A percentile compares a stretch with the other conserved stretches of the same genome.
Conservation (phyloP, 2,329 filamentous ascomycete species). For the Ascosphaera apis region DNA sequence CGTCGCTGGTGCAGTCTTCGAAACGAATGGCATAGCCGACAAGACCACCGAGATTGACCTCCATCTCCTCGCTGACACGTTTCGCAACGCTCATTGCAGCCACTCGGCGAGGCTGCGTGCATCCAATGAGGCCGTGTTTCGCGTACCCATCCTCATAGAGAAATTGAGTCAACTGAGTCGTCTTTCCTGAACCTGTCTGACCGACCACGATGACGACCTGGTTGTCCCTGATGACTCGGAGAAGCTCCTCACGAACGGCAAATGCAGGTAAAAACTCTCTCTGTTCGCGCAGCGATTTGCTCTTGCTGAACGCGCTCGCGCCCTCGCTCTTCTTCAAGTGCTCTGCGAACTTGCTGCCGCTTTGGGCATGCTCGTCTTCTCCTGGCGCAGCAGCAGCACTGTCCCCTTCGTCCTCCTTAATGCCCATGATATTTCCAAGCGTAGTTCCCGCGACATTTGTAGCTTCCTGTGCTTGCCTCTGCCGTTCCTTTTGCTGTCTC, state of each 20-base stretch:
- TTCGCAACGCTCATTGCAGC: conserved; percentile 98
- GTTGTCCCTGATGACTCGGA: conserved; percentile 84
- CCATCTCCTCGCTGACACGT: conserved; percentile 96
- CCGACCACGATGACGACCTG: conserved; percentile 94
- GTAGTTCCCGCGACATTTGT: conserved; percentile 83
- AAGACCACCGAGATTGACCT: conserved; percentile 61
- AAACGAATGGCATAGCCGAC: conserved; percentile 97
- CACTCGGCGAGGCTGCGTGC: conserved; percentile 86
- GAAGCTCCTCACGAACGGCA: conserved; percentile 77
- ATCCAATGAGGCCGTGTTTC: conserved; percentile 72
- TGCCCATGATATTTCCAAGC: conserved; percentile 82
- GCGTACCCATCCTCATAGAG: conserved; percentile 88
- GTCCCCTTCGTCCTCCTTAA: conserved; percentile 74
- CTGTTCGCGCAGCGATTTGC: conserved; percentile 74
- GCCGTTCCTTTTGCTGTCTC: conserved; percentile 74
- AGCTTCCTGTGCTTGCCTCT: conserved; percentile 83
- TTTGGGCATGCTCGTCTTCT: conserved; percentile 35
- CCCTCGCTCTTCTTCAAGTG: conserved; percentile 74
- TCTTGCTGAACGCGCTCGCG: conserved; percentile 79
- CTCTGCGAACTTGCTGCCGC: conserved; percentile 60
- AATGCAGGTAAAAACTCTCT: conserved; percentile 87
- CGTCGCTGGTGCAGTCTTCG: conserved; percentile 89
- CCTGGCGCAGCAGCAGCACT: conserved; percentile 58
- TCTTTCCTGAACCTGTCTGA: conserved; percentile 94
- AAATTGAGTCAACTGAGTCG: conserved; percentile 91